phyloP scores from a whole-genome alignment of 768 basidiomycete species.

The Xerocomellus amylosporus region DNA sequence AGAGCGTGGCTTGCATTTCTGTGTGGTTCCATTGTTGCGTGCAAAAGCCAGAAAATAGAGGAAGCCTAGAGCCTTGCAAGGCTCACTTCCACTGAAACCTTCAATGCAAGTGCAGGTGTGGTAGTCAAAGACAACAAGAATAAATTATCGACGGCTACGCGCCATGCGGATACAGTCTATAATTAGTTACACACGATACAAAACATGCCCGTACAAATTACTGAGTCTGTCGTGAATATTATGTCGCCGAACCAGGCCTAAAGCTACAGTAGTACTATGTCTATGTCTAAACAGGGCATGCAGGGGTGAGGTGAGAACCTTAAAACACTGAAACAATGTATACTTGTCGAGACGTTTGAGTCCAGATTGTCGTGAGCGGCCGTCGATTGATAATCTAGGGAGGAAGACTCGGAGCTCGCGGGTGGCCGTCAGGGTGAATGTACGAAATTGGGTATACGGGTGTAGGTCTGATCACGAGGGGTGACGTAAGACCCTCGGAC shows the following conservation, averaged over 20 bases:
- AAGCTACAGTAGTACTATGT: conserved; percentile 15
- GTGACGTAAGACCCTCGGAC: conserved; percentile 12
- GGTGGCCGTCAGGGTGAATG: conserved; percentile 7
- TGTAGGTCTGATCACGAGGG: conserved; percentile 28
- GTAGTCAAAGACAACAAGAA: not conserved
- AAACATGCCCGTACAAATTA: conserved; percentile 4
- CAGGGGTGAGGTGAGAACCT: not conserved
- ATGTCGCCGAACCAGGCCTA: not conserved
- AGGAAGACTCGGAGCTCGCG: not conserved
- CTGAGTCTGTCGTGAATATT: not conserved
- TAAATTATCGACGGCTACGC: not conserved
- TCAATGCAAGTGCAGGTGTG: not conserved
- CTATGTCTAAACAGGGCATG: conserved; percentile 10
- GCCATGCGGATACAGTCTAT: not conserved
- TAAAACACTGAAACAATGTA: conserved; percentile 9
- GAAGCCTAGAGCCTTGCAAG: not conserved
- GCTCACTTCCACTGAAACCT: not conserved
- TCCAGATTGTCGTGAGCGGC: not conserved
- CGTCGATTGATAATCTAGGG: conserved; percentile 2
- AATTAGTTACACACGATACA: conserved; percentile 1
- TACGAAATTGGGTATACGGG: conserved; percentile 30
- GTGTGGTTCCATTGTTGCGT: conserved; percentile 25
- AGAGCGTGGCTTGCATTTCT: conserved; percentile 14
- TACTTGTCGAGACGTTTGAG: not conserved
- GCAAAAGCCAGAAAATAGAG: not conserved